These are phyloP conservation scores for Salmacisia buchloeana DNA, from an alignment of 1,284 basidiomycete species.

Conservation along the genomic window DNA sequence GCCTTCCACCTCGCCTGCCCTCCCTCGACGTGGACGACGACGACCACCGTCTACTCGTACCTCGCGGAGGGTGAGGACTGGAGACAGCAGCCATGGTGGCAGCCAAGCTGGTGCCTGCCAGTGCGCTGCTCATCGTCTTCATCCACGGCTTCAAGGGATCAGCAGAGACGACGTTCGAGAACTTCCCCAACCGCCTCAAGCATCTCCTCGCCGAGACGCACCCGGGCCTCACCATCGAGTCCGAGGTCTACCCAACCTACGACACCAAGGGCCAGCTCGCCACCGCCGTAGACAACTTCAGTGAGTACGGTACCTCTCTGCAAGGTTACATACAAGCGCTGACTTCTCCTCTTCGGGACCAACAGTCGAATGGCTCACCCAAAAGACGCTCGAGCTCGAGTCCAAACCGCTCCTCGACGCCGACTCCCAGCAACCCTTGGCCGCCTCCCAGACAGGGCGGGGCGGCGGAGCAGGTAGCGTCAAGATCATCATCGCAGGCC, in stretches of 20 bases:
- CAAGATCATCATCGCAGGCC: constrained; percentile 79
- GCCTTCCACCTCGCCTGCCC: not conserved
- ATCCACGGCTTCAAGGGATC: constrained; percentile 61
- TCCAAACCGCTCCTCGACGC: constrained; percentile 44
- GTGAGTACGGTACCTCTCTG: not conserved
- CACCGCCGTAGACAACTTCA: constrained; percentile 27
- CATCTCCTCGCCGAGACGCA: constrained; percentile 63
- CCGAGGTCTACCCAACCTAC: constrained; percentile 78
- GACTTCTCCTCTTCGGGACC: too few relatives aligned
- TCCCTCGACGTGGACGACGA: not conserved
- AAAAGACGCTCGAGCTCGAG: constrained; percentile 82
- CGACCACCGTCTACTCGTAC: not conserved
- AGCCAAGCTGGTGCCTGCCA: not conserved
- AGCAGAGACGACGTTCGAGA: constrained; percentile 68
- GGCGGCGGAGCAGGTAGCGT: constrained; percentile 37
- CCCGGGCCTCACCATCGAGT: constrained; percentile 61
- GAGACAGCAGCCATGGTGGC: not conserved
- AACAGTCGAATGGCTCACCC: constrained; percentile 21
- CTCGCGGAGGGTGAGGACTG: not conserved
- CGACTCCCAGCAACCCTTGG: constrained; percentile 17
- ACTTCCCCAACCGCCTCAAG: constrained; percentile 69
- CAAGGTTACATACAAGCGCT: too few relatives aligned
- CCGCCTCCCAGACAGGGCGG: constrained; percentile 17
- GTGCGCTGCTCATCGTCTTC: constrained; percentile 1
- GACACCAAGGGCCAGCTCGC: constrained; percentile 59